Percentiles rank a stretch among this genome's conserved stretches.
Conservation (phyloP, 2,329 filamentous ascomycete species). For the Pleoardoris graminearum region DNA sequence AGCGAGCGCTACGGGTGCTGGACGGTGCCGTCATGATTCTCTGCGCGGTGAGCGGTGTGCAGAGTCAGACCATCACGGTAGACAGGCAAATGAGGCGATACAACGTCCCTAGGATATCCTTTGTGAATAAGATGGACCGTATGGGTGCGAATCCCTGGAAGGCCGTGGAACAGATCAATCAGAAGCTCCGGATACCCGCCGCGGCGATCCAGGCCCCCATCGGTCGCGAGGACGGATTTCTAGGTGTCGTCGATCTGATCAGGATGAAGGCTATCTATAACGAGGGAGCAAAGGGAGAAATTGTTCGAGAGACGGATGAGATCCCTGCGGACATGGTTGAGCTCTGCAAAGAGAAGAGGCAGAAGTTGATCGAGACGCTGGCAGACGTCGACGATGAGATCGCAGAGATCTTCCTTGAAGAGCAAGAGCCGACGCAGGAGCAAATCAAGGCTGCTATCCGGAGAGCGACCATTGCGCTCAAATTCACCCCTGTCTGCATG, state of each 20-base stretch:
- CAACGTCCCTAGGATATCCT: conserved; percentile 92
- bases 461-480: conserved; percentile 81
- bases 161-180: conserved; percentile 95
- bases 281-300: conserved; percentile 77
- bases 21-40: conserved; percentile 98
- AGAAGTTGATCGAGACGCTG: conserved; percentile 87
- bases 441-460: conserved; percentile 94
- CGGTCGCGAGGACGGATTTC: conserved; percentile 85
- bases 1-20: conserved; percentile 89
- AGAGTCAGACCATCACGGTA: conserved; percentile 97
- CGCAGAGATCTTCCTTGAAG: conserved; percentile 90
- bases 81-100: conserved; percentile 99
- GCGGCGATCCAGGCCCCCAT: conserved; percentile 95
- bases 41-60: conserved; percentile 94
- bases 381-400: conserved; percentile 99
- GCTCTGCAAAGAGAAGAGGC: conserved; percentile 80
- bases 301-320: conserved; percentile 73
- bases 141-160: conserved; percentile 99
- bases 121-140: conserved; percentile 99
- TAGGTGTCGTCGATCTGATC: conserved; percentile 90
- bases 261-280: conserved; percentile 93
- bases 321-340: conserved; percentile 78
- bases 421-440: conserved; percentile 73
- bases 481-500: conserved; percentile 96
- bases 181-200: conserved; percentile 89